Percentiles rank a stretch among this genome's conserved stretches.
Evolutionary conservation across 176 grass and related monocot species (phyloP).

Genomic region (Cocos nucifera): DNA sequence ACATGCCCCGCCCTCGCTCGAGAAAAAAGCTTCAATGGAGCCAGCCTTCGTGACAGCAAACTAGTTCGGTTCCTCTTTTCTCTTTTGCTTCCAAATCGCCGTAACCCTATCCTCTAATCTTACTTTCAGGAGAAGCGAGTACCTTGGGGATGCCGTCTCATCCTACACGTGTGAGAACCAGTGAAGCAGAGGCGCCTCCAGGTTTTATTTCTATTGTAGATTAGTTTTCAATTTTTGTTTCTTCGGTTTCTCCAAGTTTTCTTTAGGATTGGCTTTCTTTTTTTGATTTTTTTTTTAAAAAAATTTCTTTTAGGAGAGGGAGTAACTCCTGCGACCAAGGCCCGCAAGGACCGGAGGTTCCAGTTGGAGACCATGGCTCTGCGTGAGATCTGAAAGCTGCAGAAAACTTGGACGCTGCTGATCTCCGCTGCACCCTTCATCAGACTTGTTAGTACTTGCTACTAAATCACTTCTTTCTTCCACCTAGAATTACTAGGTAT

Average conservation of each 20-base stretch:
- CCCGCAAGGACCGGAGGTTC: conserved; percentile 13
- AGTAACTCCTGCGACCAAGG: not conserved
- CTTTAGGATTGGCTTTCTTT: not conserved
- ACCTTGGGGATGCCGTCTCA: not conserved
- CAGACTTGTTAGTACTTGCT: conserved; percentile 38
- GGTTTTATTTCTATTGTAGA: no score
- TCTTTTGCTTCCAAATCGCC: not conserved
- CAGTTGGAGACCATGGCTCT: conserved; percentile 51
- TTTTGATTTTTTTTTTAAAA: not conserved
- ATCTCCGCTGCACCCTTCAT: conserved; percentile 50
- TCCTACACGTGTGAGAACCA: no score
- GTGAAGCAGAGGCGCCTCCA: no score
- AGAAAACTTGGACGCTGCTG: conserved; percentile 31
- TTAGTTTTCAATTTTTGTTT: not conserved
- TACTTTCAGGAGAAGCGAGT: not conserved
- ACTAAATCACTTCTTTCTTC: not conserved
- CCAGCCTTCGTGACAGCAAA: not conserved
- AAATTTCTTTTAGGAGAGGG: not conserved
- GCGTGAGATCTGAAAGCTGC: conserved; percentile 53
- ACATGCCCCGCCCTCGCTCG: not conserved
- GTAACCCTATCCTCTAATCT: not conserved
- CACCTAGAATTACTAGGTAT: no score
- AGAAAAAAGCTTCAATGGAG: conserved; percentile 12
- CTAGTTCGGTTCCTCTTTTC: not conserved
- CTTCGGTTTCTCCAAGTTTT: not conserved